These are phyloP conservation scores for Cordyceps cicadae DNA, from an alignment of 2,329 filamentous ascomycete genomes.

Conservation along the genomic window DNA sequence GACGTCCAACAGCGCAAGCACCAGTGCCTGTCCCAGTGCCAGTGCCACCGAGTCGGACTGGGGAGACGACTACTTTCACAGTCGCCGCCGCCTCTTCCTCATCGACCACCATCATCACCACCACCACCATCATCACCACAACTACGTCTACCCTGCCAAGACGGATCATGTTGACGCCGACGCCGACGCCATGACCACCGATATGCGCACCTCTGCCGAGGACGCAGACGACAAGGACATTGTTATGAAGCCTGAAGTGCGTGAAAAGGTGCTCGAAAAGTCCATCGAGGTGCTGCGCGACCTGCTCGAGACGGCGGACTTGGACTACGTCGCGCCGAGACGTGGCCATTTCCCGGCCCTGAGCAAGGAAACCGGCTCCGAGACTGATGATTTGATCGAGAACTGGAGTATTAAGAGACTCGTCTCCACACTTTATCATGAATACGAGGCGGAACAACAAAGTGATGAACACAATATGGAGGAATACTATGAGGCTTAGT, in stretches of 20 bases:
- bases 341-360: no score
- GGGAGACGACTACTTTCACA: neutral
- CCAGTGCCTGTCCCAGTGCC: neutral
- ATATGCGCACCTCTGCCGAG: neutral
- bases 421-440: neutral
- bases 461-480: no score
- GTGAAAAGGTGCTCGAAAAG: neutral
- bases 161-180: neutral
- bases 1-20: conserved; percentile 1
- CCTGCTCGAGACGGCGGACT: neutral
- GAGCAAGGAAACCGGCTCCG: neutral
- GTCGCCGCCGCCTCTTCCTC: neutral
- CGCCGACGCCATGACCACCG: neutral
- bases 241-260: neutral
- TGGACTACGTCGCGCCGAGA: no score
- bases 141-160: neutral
- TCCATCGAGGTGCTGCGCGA: neutral
- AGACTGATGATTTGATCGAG: neutral
- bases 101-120: neutral
- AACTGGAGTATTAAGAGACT: neutral
- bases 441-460: neutral
- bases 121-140: neutral
- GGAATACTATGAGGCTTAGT: no score
- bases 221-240: neutral
- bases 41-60: neutral